Base-by-base conservation (phyloP, 192 early-diverging fungal species). In the Haplosporangium gracile region DNA sequence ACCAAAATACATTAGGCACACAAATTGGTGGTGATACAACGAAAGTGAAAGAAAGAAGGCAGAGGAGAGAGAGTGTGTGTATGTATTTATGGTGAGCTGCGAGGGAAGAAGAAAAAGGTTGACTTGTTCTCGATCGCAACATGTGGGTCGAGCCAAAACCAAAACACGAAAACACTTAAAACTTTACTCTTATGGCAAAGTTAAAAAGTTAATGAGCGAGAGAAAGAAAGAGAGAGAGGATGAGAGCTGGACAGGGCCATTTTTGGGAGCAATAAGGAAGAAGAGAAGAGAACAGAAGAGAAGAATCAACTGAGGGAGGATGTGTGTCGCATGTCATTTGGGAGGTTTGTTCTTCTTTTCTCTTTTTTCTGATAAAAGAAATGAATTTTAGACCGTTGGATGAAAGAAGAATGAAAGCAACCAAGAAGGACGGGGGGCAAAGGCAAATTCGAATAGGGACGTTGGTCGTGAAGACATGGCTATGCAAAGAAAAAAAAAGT, bases 21-120 rank as follows among this genome's bases (percentile, higher is more conserved):
- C 29, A 65, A 65, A 65, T 65, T 65, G 60, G 26, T 65, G 60
- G 60, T 65, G 26, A 29, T 11, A 65, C 60, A 65, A 65, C 60
- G 60, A 65, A 32, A 29, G n/a, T 10, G 22, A 26, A 60, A 65
- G 60, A 65, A 65, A 29, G 32, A 26, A 20, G 38, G 34, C 6
- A 20, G 11, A 26, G 40, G n/a, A 3, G 34, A 57, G 36, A 20
- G 53, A 39, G 51, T 11, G 53, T 1, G 24, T 40, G 47, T 22
- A 45, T 45, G 43, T 51, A 51, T 51, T 22, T 51, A 51, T 51
- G 49, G 49, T 51, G 49, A 51, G 49, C 20, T 22, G 49, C 49
- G 20, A 51, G 49, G 20, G 20, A 22, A 18, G 16, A 1, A 2
- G 16, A 0, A 18, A 51, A 2, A 18, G 20, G 49, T 18, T 51